These are phyloP conservation scores for Calocera cornea DNA, from an alignment of 768 basidiomycete genomes.

Conservation along the genomic window DNA sequence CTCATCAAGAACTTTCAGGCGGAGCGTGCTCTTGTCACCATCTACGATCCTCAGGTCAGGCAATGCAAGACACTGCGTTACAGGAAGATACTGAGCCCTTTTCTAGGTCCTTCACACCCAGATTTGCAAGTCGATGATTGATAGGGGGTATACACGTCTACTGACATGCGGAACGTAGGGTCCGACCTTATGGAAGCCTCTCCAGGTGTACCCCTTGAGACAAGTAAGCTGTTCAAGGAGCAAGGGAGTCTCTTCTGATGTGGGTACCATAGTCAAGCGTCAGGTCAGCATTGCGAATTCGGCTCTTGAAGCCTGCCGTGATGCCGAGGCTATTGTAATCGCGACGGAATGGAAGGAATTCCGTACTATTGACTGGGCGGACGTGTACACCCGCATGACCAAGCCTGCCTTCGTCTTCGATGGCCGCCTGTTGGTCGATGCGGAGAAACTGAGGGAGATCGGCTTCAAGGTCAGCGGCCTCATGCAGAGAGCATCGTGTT, in stretches of 20 bases:
- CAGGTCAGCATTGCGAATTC: constrained; percentile 65
- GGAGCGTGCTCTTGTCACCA: constrained; percentile 71
- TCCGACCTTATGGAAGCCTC: constrained; percentile 54
- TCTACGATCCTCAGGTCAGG: constrained; percentile 73
- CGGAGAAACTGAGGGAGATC: constrained; percentile 61
- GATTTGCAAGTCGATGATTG: constrained; percentile 41
- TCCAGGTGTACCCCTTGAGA: constrained; percentile 47
- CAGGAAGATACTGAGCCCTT: neutral
- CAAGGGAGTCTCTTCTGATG: neutral
- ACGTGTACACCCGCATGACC: constrained; percentile 75
- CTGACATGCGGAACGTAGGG: constrained; percentile 19
- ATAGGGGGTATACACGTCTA: neutral
- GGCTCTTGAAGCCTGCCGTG: constrained; percentile 75
- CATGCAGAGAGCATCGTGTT: neutral
- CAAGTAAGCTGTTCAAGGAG: constrained; percentile 32
- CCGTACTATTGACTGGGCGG: constrained; percentile 77
- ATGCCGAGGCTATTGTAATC: constrained; percentile 86
- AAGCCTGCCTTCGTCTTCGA: constrained; percentile 99
- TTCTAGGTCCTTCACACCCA: constrained; percentile 53
- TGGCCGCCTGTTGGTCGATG: constrained; percentile 77
- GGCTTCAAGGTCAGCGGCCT: constrained; percentile 51
- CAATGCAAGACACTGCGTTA: too few relatives aligned
- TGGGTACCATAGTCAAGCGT: constrained; percentile 52
- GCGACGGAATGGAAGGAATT: constrained; percentile 99
- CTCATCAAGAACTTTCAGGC: constrained; percentile 86